A percentile compares a stretch with the other conserved stretches of the same genome.
phyloP scores from a whole-genome alignment of 345 rosid genomes.

The Abelmoschus esculentus region DNA sequence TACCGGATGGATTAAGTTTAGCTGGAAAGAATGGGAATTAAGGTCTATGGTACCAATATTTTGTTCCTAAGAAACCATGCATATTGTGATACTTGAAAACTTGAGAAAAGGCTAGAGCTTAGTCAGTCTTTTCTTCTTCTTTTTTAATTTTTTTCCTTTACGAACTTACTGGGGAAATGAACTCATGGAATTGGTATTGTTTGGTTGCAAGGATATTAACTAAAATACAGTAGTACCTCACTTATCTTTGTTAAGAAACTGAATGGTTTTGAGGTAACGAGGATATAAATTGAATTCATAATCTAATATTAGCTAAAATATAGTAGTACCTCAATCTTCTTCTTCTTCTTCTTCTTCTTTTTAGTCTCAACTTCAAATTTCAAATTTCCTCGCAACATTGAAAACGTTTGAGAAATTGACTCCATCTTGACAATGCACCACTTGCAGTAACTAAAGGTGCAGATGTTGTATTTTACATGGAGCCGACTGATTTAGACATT shows the following conservation, averaged over 20 bases:
- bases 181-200: neutral
- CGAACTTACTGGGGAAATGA: neutral
- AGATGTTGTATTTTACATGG: conserved; percentile 61
- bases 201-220: neutral
- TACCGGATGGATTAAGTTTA: conserved; percentile 1
- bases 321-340: no score
- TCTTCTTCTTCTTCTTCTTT: no score
- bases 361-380: conserved; percentile 2
- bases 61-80: neutral
- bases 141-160: no score
- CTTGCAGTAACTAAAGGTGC: conserved; percentile 72
- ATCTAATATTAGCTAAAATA: no score
- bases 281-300: neutral
- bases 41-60: neutral
- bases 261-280: neutral
- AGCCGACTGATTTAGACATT: conserved; percentile 35
- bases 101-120: neutral
- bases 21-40: neutral
- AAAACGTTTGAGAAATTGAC: conserved; percentile 13
- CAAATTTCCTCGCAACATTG: neutral
- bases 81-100: neutral
- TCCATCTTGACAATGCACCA: conserved; percentile 1
- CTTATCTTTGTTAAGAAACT: neutral
- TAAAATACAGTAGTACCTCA: neutral
- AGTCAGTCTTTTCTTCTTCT: neutral